Evolutionary conservation across 2,329 filamentous ascomycete genomes (phyloP).

Genomic region (Cercospora sp.): DNA sequence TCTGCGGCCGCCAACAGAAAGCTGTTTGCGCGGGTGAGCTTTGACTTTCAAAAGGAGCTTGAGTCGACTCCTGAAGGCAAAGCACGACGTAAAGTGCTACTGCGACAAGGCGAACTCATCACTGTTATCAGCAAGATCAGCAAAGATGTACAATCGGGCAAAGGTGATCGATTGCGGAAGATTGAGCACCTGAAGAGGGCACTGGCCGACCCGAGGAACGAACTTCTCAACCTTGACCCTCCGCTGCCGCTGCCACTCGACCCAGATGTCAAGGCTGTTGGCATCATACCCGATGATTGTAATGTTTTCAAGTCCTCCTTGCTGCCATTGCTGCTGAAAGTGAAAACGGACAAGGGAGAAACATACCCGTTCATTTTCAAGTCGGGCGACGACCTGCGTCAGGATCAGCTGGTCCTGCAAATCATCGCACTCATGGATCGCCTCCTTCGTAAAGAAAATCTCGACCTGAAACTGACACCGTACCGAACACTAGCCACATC

Average conservation of each 20-base stretch:
- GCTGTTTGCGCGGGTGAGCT: constrained; percentile 89
- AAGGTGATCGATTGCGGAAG: constrained; percentile 76
- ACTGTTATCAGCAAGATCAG: constrained; percentile 85
- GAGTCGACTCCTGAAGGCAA: constrained; percentile 69
- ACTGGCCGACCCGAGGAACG: constrained; percentile 85
- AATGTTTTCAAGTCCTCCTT: constrained; percentile 95
- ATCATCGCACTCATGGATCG: constrained; percentile 99
- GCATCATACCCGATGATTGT: constrained; percentile 79
- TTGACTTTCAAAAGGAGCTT: constrained; percentile 90
- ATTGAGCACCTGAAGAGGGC: constrained; percentile 81
- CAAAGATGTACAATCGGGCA: constrained; percentile 79
- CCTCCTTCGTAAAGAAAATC: constrained; percentile 89
- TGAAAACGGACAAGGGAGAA: constrained; percentile 73
- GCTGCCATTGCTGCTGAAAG: constrained; percentile 85
- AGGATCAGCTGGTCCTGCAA: constrained; percentile 95
- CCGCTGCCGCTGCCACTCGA: constrained; percentile 87
- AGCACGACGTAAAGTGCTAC: constrained; percentile 71
- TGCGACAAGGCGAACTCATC: constrained; percentile 86
- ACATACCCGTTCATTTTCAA: constrained; percentile 97
- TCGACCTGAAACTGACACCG: constrained; percentile 90
- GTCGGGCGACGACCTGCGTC: constrained; percentile 82
- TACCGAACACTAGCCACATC: constrained; percentile 96
- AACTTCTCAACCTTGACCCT: constrained; percentile 77
- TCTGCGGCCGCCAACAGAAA: constrained; percentile 68
- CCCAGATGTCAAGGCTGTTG: constrained; percentile 74